phyloP scores from a whole-genome alignment of 2,329 filamentous ascomycete species.

The Fusarium albosuccineum region DNA sequence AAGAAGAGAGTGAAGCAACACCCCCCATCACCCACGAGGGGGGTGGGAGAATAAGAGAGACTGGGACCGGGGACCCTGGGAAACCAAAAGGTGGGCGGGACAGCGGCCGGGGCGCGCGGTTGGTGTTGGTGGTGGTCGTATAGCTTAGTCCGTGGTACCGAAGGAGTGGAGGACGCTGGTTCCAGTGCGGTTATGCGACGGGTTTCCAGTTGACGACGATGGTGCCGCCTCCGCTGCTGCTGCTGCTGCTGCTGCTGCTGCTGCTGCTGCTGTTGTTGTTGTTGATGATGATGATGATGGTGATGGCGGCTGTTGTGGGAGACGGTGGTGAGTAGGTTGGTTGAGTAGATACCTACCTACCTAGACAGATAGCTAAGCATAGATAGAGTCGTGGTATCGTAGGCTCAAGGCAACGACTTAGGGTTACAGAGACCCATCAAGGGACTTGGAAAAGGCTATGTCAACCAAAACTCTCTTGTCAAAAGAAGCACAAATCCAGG shows the following conservation, averaged over 20 bases:
- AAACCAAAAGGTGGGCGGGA: slow-evolving; percentile 30
- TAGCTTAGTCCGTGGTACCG: slow-evolving; percentile 18
- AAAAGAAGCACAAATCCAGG: slow-evolving; percentile 2
- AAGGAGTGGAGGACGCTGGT: slow-evolving; percentile 14
- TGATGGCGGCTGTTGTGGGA: background rate
- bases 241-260: too few species aligned
- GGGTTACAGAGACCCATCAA: background rate
- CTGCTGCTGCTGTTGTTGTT: too few species aligned
- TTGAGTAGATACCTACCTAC: too few species aligned
- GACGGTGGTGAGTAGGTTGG: too few species aligned
- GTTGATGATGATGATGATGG: slow-evolving; percentile 4
- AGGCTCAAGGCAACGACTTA: too few species aligned
- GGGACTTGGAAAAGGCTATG: background rate
- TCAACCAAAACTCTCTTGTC: background rate
- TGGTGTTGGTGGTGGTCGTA: slow-evolving; percentile 32
- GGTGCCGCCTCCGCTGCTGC: too few species aligned
- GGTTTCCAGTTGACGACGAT: slow-evolving; percentile 10
- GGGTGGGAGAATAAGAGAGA: slow-evolving; percentile 32
- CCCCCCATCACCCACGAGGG: slow-evolving; percentile 1
- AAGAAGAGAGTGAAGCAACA: slow-evolving; percentile 15
- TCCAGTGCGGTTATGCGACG: slow-evolving; percentile 22
- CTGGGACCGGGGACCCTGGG: slow-evolving; percentile 34
- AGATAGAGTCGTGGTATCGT: too few species aligned
- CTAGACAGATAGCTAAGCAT: too few species aligned
- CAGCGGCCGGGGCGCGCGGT: slow-evolving; percentile 41